Evolutionary conservation across 2,329 filamentous ascomycete species (phyloP).

Genomic region (Metarhizium album): DNA sequence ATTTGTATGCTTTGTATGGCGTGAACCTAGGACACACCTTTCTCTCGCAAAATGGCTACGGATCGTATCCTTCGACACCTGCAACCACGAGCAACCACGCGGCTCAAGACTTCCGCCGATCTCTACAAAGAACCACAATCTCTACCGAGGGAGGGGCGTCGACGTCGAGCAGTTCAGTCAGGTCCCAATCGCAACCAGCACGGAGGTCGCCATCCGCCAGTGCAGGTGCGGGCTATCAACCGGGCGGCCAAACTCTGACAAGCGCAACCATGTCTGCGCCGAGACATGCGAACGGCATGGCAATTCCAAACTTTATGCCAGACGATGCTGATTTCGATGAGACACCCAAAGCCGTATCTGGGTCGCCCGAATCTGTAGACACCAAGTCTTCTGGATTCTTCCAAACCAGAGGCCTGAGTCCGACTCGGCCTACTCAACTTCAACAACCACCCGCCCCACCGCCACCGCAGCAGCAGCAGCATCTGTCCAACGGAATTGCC

Average conservation of each 20-base stretch:
- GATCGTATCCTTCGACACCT: constrained; percentile 47
- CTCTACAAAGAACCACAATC: constrained; percentile 42
- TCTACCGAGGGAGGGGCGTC: constrained; percentile 36
- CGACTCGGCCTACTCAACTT: constrained; percentile 9
- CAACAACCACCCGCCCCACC: not conserved
- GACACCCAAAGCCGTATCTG: constrained; percentile 27
- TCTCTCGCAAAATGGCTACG: constrained; percentile 37
- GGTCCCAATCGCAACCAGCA: constrained; percentile 58
- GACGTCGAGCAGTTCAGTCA: constrained; percentile 42
- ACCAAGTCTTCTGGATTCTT: constrained; percentile 20
- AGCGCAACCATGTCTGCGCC: constrained; percentile 24
- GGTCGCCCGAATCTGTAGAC: constrained; percentile 39
- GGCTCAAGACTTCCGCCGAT: constrained; percentile 43
- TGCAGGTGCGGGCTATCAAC: constrained; percentile 13
- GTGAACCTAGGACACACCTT: constrained; percentile 32
- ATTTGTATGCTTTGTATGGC: constrained; percentile 42
- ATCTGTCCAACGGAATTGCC: constrained; percentile 28
- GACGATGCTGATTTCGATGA: constrained; percentile 43
- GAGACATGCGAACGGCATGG: constrained; percentile 36
- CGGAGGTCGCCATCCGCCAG: constrained; percentile 31
- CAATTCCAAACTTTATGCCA: constrained; percentile 45
- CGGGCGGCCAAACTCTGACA: constrained; percentile 23
- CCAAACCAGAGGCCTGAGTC: constrained; percentile 17
- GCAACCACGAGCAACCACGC: constrained; percentile 32
- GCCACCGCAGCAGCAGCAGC: constrained; percentile 14